Evolutionary conservation across 2,329 filamentous ascomycete species (phyloP), one percentile per base, ranked within the genome.

Genomic region (Stenocarpella maydis): DNA sequence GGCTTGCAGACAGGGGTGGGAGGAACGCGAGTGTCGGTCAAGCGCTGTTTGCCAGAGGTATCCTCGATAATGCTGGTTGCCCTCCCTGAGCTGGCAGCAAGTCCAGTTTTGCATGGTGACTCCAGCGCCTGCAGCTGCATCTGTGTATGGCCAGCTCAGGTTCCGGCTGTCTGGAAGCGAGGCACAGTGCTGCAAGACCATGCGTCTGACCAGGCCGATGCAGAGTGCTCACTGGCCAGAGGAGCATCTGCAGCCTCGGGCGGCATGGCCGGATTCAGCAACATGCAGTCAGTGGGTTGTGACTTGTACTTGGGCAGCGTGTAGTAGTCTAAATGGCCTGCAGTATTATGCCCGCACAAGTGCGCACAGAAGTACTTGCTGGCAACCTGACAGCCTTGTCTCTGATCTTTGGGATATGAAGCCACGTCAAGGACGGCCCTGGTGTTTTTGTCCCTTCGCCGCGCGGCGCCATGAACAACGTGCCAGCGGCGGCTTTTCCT

Each of bases 71-170:
- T 65, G 50, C 34, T 49, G 31, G 39, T 54, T 58, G n/a, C 17
- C 47, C 17, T 24, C 41, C 64, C 49, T 63, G 43, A 28, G 58
- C 58, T 49, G 58, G 58, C 58, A 63, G 58, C 41, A 63, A 66
- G 21, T 26, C 19, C 26, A 21, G 15, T 31, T 43, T 39, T 31
- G 31, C 45, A 45, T 21, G 7, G n/a, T 52, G 53, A 47, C 28
- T 67, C 37, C 19, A 68, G 65, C 55, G 55, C 65, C 39, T 70
- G 65, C 47, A 54, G 67, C 17, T 47, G 55, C 54, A 47, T 39
- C 50, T 65, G 53, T 65, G 65, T 60, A 65, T 70, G 70, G 68
- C 41, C 69, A 67, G 69, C 67, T 50, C 49, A 58, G 50, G 47
- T 45, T 39, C 67, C 67, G 63, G 50, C 60, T 39, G 28, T 47